Conservation (phyloP, 805 yeast genomes). For the Yamadazyma phyllophila region DNA sequence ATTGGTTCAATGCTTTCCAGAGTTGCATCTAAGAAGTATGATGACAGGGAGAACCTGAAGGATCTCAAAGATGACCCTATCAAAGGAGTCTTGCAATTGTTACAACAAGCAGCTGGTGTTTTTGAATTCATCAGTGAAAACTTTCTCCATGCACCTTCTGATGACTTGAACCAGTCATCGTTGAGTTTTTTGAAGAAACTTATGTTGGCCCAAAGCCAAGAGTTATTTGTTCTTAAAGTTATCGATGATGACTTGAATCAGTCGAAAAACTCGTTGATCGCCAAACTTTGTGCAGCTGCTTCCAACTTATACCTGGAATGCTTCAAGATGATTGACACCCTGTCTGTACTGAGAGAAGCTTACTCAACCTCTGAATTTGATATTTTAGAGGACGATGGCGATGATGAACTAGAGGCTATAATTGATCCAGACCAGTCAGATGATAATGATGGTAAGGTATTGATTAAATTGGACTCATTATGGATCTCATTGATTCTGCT, state of each 20-base stretch:
- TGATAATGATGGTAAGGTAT: constrained; percentile 19
- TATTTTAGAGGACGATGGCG: constrained; percentile 26
- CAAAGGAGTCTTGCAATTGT: constrained; percentile 57
- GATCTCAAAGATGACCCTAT: constrained; percentile 17
- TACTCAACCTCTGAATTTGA: constrained; percentile 17
- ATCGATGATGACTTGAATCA: constrained; percentile 50
- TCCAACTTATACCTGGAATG: constrained; percentile 55
- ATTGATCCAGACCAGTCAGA: constrained; percentile 18
- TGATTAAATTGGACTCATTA: constrained; percentile 31
- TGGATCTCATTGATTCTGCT: constrained; percentile 55
- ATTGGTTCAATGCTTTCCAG: constrained; percentile 62
- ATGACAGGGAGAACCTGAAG: constrained; percentile 19
- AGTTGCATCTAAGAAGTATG: constrained; percentile 39
- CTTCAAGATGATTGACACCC: constrained; percentile 13
- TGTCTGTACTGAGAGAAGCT: constrained; percentile 8
- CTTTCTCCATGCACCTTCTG: constrained; percentile 85
- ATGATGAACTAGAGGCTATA: constrained; percentile 20
- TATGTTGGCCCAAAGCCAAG: constrained; percentile 87
- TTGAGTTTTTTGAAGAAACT: constrained; percentile 61
- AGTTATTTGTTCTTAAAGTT: constrained; percentile 66
- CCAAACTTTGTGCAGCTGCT: constrained; percentile 70
- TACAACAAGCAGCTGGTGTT: constrained; percentile 79
- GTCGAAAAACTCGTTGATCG: constrained; percentile 63
- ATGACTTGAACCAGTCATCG: constrained; percentile 69
- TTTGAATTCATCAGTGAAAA: constrained; percentile 70